These are phyloP conservation scores for Metschnikowia baotianmanensis DNA, from an alignment of 805 yeast species.

Conservation along the genomic window DNA sequence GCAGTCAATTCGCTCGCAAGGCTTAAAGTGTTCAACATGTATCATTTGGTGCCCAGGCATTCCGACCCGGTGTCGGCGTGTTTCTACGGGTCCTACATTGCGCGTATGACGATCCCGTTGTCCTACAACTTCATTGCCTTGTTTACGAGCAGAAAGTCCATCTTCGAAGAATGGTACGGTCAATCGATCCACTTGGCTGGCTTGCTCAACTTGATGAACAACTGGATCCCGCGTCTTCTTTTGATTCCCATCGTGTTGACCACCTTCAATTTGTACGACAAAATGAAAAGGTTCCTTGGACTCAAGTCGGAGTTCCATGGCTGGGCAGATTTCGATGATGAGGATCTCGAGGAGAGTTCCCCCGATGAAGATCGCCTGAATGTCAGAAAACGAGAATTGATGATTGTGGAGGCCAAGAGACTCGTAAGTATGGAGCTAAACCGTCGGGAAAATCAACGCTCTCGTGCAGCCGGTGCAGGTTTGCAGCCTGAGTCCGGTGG, in stretches of 20 bases:
- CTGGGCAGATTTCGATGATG: slow-evolving; percentile 40
- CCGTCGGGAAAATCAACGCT: slow-evolving; percentile 17
- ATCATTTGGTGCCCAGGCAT: slow-evolving; percentile 66
- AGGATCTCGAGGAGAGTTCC: slow-evolving; percentile 10
- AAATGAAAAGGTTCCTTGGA: slow-evolving; percentile 43
- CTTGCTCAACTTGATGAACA: slow-evolving; percentile 67
- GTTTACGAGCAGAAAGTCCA: slow-evolving; percentile 48
- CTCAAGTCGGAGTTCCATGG: slow-evolving; percentile 38
- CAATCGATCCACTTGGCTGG: slow-evolving; percentile 72
- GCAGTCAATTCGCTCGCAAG: slow-evolving; percentile 65
- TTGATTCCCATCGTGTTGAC: slow-evolving; percentile 69
- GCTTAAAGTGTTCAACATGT: slow-evolving; percentile 69
- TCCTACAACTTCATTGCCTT: slow-evolving; percentile 76
- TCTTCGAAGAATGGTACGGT: slow-evolving; percentile 74
- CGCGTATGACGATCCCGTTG: slow-evolving; percentile 78
- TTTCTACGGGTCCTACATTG: slow-evolving; percentile 76
- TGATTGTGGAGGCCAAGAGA: slow-evolving; percentile 44
- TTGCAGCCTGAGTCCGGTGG: not conserved
- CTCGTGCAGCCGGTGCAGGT: not conserved
- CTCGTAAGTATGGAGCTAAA: slow-evolving; percentile 35
- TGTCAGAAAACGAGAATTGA: slow-evolving; percentile 31
- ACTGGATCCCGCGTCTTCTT: slow-evolving; percentile 72
- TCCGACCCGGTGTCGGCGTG: slow-evolving; percentile 75
- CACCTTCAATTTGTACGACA: slow-evolving; percentile 64
- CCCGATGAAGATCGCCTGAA: slow-evolving; percentile 18